Evolutionary conservation across 2,329 filamentous ascomycete genomes (phyloP).

Genomic region (Trichoderma asperellum): DNA sequence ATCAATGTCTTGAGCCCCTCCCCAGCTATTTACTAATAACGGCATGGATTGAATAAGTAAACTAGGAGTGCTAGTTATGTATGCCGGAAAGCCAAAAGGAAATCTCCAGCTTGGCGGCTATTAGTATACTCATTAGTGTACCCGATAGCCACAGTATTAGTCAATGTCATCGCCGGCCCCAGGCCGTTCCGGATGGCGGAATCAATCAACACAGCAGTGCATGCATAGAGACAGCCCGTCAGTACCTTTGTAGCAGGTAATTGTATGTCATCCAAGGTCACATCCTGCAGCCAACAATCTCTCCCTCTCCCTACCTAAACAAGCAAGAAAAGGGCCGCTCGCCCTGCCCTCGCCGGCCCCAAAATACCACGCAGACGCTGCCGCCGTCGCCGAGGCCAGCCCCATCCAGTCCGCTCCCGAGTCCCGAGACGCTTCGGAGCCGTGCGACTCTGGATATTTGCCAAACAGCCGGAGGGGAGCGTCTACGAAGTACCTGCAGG

Average conservation of each 20-base stretch:
- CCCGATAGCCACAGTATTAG: neutral
- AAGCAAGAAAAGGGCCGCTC: neutral
- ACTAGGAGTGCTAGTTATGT: neutral
- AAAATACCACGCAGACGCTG: neutral
- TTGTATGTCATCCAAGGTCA: neutral
- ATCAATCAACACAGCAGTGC: neutral
- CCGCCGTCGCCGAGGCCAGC: slow-evolving; percentile 1
- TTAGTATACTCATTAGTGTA: neutral
- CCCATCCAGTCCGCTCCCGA: slow-evolving; percentile 14
- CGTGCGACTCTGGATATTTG: neutral
- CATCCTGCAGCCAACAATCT: neutral
- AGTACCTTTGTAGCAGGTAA: neutral
- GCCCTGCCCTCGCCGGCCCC: neutral
- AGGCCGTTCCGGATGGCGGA: neutral
- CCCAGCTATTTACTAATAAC: neutral
- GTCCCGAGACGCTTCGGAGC: slow-evolving; percentile 10
- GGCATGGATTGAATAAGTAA: neutral
- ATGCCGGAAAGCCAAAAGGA: neutral
- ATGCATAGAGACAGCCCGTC: too few species aligned
- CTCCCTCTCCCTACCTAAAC: neutral
- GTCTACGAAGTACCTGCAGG: neutral
- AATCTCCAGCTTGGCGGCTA: neutral
- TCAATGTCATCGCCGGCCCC: neutral
- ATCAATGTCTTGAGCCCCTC: neutral
- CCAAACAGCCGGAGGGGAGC: slow-evolving; percentile 2